Conservation (phyloP, 306 rosid species). For the Crataegus laevigata region DNA sequence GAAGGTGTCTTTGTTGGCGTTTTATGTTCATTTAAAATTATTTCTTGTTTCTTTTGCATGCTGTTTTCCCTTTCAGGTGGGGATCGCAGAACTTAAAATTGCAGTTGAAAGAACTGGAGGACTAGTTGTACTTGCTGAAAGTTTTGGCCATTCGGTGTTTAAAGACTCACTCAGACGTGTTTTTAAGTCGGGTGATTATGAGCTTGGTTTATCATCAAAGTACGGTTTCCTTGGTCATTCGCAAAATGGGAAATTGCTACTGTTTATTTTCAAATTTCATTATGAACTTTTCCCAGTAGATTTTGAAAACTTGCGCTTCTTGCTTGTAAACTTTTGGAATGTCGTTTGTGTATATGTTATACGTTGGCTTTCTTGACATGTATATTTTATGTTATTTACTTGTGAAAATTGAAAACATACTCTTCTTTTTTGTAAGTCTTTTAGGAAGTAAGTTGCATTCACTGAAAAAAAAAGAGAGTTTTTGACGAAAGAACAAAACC, state of each 20-base stretch:
- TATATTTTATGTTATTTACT: neutral
- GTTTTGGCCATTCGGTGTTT: constrained; percentile 91
- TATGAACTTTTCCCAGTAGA: neutral
- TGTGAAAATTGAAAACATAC: neutral
- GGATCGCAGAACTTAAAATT: constrained; percentile 92
- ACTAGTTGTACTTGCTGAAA: constrained; percentile 90
- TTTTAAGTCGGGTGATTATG: constrained; percentile 66
- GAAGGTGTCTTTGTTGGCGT: neutral
- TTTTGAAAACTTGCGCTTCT: neutral
- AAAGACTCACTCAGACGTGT: constrained; percentile 80
- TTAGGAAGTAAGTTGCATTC: neutral
- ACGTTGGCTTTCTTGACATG: neutral
- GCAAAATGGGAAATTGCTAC: neutral
- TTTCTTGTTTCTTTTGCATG: constrained; percentile 11
- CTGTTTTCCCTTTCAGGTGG: constrained; percentile 53
- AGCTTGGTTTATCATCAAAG: constrained; percentile 92
- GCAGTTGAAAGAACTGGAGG: constrained; percentile 96
- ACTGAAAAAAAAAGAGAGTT: neutral
- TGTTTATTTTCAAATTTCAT: neutral
- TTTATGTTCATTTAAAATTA: neutral
- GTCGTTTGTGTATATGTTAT: too few species aligned
- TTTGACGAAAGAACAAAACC: neutral
- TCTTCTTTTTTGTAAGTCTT: neutral
- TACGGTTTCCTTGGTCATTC: constrained; percentile 31
- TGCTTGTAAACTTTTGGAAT: neutral